These are phyloP conservation scores for Juncus inflexus DNA, from an alignment of 176 grass and related monocot genomes.

Conservation along the genomic window DNA sequence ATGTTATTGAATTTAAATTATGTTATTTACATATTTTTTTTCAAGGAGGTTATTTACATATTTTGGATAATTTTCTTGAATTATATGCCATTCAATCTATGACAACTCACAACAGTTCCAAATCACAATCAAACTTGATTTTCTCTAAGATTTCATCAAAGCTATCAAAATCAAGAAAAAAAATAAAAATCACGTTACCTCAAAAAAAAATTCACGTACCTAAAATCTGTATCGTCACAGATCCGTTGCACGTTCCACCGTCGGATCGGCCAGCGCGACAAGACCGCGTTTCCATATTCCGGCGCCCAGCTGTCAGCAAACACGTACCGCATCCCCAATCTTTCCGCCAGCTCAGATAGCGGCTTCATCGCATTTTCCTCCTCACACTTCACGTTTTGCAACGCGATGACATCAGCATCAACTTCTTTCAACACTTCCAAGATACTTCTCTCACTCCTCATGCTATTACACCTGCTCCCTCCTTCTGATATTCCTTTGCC, in stretches of 20 bases:
- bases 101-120: too few species aligned
- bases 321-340: conserved; percentile 84
- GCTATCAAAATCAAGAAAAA: too few species aligned
- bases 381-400: conserved; percentile 90
- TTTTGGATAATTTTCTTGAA: too few species aligned
- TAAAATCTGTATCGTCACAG: conserved; percentile 73
- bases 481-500: conserved; percentile 15
- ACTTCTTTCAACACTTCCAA: conserved; percentile 84
- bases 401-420: conserved; percentile 70
- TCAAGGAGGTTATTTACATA: too few species aligned
- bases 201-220: conserved; percentile 27
- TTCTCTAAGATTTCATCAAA: too few species aligned
- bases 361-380: conserved; percentile 90
- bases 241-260: conserved; percentile 73
- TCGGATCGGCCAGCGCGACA: conserved; percentile 92
- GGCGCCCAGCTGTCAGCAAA: conserved; percentile 99
- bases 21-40: too few species aligned
- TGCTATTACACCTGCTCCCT: neutral
- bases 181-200: too few species aligned
- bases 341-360: conserved; percentile 72
- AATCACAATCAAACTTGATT: too few species aligned
- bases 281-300: conserved; percentile 85
- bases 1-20: too few species aligned
- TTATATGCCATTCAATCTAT: too few species aligned
- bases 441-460: conserved; percentile 43